Evolutionary conservation across 257 asterid genomes (phyloP).

Genomic region (Jacaranda copaia): DNA sequence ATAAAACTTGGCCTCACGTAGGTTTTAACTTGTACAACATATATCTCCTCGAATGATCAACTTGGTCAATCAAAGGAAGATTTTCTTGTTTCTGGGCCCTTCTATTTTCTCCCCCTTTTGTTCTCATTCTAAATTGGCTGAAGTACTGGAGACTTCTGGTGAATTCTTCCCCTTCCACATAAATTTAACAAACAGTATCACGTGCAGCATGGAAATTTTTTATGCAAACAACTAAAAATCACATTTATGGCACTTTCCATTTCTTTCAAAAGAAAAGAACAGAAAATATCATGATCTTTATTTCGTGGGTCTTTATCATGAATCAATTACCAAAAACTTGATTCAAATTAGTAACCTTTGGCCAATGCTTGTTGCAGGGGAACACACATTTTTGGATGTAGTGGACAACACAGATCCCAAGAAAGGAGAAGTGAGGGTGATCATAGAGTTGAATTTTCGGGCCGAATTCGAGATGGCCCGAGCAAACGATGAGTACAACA

Average conservation of each 20-base stretch:
- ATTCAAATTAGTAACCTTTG: conserved; percentile 7
- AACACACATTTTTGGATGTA: conserved; percentile 85
- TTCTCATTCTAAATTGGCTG: neutral
- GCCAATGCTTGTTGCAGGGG: conserved; percentile 56
- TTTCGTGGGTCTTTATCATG: neutral
- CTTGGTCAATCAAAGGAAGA: neutral
- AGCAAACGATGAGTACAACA: conserved; percentile 72
- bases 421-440: conserved; percentile 66
- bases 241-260: neutral
- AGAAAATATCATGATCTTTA: neutral
- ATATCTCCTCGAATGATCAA: neutral
- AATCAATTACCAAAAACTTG: neutral
- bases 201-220: conserved; percentile 19
- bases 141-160: neutral
- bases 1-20: too few relatives aligned
- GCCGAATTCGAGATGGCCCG: conserved; percentile 89
- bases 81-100: neutral
- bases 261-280: neutral
- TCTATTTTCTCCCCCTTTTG: neutral
- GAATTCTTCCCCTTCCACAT: conserved; percentile 9
- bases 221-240: conserved; percentile 3
- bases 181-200: neutral
- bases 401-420: conserved; percentile 64
- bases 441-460: conserved; percentile 74
- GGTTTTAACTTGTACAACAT: too few relatives aligned